A percentile compares a stretch with the other conserved stretches of the same genome.
Evolutionary conservation across 495 filamentous ascomycete genomes (phyloP).

Genomic region (Bacidia rubella): DNA sequence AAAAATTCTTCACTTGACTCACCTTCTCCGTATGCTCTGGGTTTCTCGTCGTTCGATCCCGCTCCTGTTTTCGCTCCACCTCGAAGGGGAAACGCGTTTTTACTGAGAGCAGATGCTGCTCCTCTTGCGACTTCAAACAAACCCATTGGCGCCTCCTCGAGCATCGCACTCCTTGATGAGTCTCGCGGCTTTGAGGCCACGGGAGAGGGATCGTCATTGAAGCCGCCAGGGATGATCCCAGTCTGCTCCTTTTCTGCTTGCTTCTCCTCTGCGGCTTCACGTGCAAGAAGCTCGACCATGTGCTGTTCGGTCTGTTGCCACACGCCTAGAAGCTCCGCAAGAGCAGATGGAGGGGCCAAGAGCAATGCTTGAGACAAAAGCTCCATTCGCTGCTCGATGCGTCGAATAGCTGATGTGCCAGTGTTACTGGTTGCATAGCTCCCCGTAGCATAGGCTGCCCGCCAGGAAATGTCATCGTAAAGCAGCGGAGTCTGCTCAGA

Average conservation of each 20-base stretch:
- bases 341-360: constrained; percentile 61
- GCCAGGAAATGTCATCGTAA: constrained; percentile 78
- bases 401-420: constrained; percentile 38
- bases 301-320: constrained; percentile 87
- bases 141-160: constrained; percentile 80
- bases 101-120: constrained; percentile 60
- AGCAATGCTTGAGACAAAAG: constrained; percentile 74
- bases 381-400: constrained; percentile 75
- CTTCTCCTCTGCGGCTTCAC: constrained; percentile 60
- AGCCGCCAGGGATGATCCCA: constrained; percentile 53
- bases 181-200: constrained; percentile 29
- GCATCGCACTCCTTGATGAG: constrained; percentile 22
- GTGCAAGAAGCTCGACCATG: constrained; percentile 49
- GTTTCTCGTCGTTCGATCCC: neutral
- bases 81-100: constrained; percentile 44
- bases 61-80: constrained; percentile 20
- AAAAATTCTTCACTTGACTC: constrained; percentile 19
- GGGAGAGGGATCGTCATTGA: constrained; percentile 25
- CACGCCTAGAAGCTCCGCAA: constrained; percentile 71
- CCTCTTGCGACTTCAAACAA: constrained; percentile 84
- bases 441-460: constrained; percentile 78
- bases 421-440: constrained; percentile 43
- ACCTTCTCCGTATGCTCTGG: constrained; percentile 19
- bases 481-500: constrained; percentile 16
- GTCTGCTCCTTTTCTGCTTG: constrained; percentile 60